A percentile compares a stretch with the other conserved stretches of the same genome.
These are phyloP conservation scores for Diplocarpon mali DNA, from an alignment of 2,329 filamentous ascomycete species.

Conservation along the genomic window DNA sequence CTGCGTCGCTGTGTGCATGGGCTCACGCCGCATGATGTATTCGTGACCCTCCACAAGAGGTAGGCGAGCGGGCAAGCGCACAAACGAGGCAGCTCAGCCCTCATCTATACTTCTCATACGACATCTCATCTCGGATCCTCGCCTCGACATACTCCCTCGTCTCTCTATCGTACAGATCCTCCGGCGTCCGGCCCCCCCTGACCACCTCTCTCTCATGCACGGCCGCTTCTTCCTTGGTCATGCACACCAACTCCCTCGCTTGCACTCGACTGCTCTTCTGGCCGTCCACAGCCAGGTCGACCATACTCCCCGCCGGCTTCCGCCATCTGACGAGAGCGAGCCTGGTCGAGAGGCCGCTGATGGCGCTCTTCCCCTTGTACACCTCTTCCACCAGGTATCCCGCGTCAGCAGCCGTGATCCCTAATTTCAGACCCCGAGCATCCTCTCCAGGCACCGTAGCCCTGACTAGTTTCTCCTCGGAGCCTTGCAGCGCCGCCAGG, in stretches of 20 bases:
- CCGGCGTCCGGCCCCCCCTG: conserved; percentile 51
- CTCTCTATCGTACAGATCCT: conserved; percentile 63
- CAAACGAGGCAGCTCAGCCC: not conserved
- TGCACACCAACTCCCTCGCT: conserved; percentile 66
- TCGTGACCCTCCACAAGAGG: no score
- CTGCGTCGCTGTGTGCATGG: no score
- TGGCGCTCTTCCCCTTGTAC: conserved; percentile 68
- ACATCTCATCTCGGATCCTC: conserved; percentile 55
- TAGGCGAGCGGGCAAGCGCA: no score
- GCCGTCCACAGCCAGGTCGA: conserved; percentile 55
- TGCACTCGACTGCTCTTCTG: conserved; percentile 66
- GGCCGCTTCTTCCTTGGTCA: conserved; percentile 84
- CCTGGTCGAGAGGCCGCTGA: conserved; percentile 73
- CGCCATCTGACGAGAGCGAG: conserved; percentile 74
- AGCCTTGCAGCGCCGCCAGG: conserved; percentile 60
- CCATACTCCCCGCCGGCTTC: conserved; percentile 41
- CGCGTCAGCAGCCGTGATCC: conserved; percentile 68
- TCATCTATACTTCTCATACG: conserved; percentile 43
- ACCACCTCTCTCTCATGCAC: conserved; percentile 74
- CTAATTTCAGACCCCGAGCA: conserved; percentile 62
- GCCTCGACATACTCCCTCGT: conserved; percentile 57
- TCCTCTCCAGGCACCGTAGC: conserved; percentile 35
- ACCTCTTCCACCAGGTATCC: conserved; percentile 86
- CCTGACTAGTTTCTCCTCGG: conserved; percentile 61
- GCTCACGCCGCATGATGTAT: no score